Evolutionary conservation across 352 stramenopile genomes (phyloP), one percentile per base, ranked within the genome.

Genomic region (Chrysophaeum taylorii): DNA sequence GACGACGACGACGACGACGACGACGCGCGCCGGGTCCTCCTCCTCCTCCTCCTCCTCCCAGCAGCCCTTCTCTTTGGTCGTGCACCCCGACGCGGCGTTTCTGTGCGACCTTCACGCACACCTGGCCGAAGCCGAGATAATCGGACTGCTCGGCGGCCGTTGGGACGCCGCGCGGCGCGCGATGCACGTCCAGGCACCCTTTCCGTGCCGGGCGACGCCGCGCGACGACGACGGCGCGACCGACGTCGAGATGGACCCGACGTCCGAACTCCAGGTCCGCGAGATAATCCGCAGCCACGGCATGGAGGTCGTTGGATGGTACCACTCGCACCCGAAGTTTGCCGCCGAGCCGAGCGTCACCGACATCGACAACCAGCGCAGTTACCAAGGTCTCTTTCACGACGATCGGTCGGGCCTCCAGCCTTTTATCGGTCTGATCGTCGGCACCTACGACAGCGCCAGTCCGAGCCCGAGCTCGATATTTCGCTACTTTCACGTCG

Each of bases 221-320:
- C 91, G 93, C 73, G 79, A 89, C 57, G 89, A 91, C 23, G 84
- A 94, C 54, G 91, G 91, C 7, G 85, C 84, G 27, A 96, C 90
- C 27, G 92, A 97, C 73, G 91, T 96, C 7, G 92, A 97, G 70
- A 96, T 97, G 89, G 91, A 96, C 71, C 90, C 92, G 12, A 87
- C 83, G 7, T 91, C 81, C 60, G 89, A 96, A 74, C 91, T 96
- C 69, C 82, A 92, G 64, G 74, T 94, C 48, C 85, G 88, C 37
- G 86, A 92, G 31, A 90, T 92, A 48, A 96, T 96, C 75, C 72
- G 85, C 71, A 87, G 91, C 43, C 83, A 89, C 0, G 79, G 90
- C 62, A 73, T 96, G 2, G 85, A 91, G 67, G 88, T 96, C 50
- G 89, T 96, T 2, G 92, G 92, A 2, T 97, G 92, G 92, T 97